phyloP scores from a whole-genome alignment of 2,329 filamentous ascomycete species.

The Apiospora koreana region DNA sequence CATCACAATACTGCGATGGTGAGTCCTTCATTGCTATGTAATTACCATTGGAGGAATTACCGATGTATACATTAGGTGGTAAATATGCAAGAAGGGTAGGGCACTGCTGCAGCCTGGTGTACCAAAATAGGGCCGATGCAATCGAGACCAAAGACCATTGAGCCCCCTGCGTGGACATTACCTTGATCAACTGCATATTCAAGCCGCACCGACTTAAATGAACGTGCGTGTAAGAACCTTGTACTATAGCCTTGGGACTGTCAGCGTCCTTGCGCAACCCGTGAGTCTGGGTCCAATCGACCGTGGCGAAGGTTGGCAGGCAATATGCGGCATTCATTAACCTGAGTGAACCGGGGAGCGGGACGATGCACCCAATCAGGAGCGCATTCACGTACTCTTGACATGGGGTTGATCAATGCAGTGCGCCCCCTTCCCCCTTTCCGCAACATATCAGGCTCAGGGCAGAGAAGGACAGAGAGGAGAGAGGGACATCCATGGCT shows the following conservation, averaged over 20 bases:
- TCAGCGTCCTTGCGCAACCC: not conserved
- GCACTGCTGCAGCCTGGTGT: not conserved
- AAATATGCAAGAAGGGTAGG: not conserved
- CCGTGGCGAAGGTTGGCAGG: not conserved
- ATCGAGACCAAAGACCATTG: not conserved
- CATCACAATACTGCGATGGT: too few relatives aligned
- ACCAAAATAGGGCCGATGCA: not conserved
- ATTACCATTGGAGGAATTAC: too few relatives aligned
- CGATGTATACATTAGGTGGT: too few relatives aligned
- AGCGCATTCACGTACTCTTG: not conserved
- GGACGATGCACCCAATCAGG: not conserved
- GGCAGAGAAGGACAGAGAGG: not conserved
- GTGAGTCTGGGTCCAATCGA: not conserved
- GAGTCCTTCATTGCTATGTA: too few relatives aligned
- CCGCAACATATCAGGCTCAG: not conserved
- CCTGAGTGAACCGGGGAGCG: slow-evolving; percentile 2
- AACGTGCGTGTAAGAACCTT: not conserved
- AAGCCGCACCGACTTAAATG: not conserved
- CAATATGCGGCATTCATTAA: not conserved
- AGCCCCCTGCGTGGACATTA: not conserved
- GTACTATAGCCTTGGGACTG: not conserved
- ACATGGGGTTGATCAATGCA: not conserved
- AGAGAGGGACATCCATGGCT: not conserved
- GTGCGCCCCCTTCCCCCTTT: not conserved
- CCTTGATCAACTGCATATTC: not conserved